phyloP scores from a whole-genome alignment of 1,139 yeast genomes.

The Debaryomycetaceae sp. region DNA sequence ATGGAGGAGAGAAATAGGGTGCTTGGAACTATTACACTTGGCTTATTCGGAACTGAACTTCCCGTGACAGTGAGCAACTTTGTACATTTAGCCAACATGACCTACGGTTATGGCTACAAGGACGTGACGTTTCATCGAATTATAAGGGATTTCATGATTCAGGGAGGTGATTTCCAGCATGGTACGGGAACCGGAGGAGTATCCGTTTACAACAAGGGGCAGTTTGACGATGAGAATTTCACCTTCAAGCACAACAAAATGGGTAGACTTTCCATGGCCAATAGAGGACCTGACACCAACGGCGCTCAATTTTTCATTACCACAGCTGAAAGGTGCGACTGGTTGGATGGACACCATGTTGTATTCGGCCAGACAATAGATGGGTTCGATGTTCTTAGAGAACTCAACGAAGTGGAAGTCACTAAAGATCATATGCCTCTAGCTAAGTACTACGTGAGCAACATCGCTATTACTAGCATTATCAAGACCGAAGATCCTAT shows the following conservation, averaged over 20 bases:
- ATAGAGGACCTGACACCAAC: constrained; percentile 39
- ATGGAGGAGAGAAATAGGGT: background rate
- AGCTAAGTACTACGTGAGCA: constrained; percentile 27
- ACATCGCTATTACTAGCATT: constrained; percentile 16
- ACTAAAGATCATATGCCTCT: constrained; percentile 38
- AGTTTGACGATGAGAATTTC: constrained; percentile 40
- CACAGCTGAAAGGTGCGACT: constrained; percentile 21
- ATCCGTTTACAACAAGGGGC: constrained; percentile 26
- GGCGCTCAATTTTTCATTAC: constrained; percentile 42
- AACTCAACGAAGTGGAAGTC: constrained; percentile 33
- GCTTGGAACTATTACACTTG: constrained; percentile 12
- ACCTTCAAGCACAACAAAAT: constrained; percentile 28
- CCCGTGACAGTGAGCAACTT: constrained; percentile 42
- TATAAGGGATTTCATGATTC: constrained; percentile 35
- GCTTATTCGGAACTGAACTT: constrained; percentile 27
- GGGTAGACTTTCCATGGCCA: constrained; percentile 45
- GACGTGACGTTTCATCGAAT: constrained; percentile 32
- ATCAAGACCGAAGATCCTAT: constrained; percentile 2
- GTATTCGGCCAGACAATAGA: constrained; percentile 53
- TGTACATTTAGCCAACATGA: constrained; percentile 27
- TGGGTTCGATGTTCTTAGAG: constrained; percentile 37
- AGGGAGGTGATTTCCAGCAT: constrained; percentile 34
- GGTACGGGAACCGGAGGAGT: constrained; percentile 29
- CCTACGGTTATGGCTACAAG: constrained; percentile 34
- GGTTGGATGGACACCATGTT: constrained; percentile 54